Evolutionary conservation across 1,284 basidiomycete species (phyloP).

Genomic region (Wolfiporia cocos): DNA sequence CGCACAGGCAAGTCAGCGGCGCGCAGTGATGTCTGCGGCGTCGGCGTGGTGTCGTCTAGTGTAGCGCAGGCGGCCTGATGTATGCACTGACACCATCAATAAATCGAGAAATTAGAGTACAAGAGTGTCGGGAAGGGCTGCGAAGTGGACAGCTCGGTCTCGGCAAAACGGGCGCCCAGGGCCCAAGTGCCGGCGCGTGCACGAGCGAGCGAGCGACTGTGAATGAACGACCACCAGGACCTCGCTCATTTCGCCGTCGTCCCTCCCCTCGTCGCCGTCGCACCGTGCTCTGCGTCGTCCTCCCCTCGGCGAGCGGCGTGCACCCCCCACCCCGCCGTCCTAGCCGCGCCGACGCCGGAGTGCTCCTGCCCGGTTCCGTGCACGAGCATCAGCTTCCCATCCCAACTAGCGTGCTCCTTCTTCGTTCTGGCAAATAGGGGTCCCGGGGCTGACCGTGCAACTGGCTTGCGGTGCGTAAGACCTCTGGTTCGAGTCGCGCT

Average conservation of each 20-base stretch:
- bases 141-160: too few species aligned
- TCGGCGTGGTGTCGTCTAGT: too few species aligned
- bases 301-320: neutral
- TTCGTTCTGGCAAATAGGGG: neutral
- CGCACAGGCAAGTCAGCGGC: too few species aligned
- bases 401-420: neutral
- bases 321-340: neutral
- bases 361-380: neutral
- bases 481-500: neutral
- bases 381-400: neutral
- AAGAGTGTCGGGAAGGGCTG: too few species aligned
- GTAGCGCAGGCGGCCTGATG: too few species aligned
- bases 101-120: too few species aligned
- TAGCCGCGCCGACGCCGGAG: neutral
- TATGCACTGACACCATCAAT: too few species aligned
- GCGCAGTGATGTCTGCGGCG: too few species aligned
- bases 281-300: neutral
- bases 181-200: constrained; percentile 16
- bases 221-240: constrained; percentile 18
- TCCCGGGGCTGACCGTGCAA: neutral
- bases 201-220: constrained; percentile 11
- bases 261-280: neutral
- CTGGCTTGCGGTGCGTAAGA: neutral
- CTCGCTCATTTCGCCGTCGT: constrained; percentile 15
- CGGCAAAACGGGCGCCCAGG: constrained; percentile 18